Conservation (phyloP, 1,284 basidiomycete genomes). For the Schizophyllum amplum region DNA sequence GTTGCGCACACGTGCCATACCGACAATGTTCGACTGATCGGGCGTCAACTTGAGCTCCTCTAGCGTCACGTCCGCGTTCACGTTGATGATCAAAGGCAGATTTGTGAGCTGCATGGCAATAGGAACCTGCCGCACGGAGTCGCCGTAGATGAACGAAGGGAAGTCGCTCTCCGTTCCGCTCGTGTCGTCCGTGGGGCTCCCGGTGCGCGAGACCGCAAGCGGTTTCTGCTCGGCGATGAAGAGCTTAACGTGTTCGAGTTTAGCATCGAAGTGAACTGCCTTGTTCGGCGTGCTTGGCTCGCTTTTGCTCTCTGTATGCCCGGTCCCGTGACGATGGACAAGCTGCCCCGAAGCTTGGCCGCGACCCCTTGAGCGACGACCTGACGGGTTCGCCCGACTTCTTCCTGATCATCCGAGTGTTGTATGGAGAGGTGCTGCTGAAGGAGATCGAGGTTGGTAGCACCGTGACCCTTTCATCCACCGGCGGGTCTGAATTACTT, state of each 20-base stretch:
- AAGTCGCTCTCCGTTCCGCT: slow-evolving; percentile 68
- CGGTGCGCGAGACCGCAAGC: slow-evolving; percentile 84
- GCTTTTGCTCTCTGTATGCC: slow-evolving; percentile 38
- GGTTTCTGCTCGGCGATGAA: slow-evolving; percentile 94
- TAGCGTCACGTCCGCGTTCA: slow-evolving; percentile 38
- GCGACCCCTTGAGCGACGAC: slow-evolving; percentile 77
- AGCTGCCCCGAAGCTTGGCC: slow-evolving; percentile 32
- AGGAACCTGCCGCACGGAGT: slow-evolving; percentile 24
- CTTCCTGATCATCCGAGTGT: slow-evolving; percentile 55
- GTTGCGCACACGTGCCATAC: slow-evolving; percentile 77
- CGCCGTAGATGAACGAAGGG: slow-evolving; percentile 53
- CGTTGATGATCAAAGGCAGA: slow-evolving; percentile 33
- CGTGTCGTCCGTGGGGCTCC: slow-evolving; percentile 80
- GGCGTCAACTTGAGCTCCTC: slow-evolving; percentile 52
- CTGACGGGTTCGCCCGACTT: slow-evolving; percentile 92
- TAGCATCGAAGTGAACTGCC: slow-evolving; percentile 87
- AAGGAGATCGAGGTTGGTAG: slow-evolving; percentile 14
- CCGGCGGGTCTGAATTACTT: slow-evolving; percentile 25
- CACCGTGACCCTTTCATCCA: slow-evolving; percentile 22
- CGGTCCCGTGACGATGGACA: slow-evolving; percentile 35
- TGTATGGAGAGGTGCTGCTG: slow-evolving; percentile 14
- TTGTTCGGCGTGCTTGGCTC: slow-evolving; percentile 64
- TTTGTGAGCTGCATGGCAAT: slow-evolving; percentile 49
- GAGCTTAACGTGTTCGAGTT: slow-evolving; percentile 88
- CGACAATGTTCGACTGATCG: slow-evolving; percentile 53